Evolutionary conservation across 768 basidiomycete genomes (phyloP).

Genomic region (Boletus vinaceobasis): DNA sequence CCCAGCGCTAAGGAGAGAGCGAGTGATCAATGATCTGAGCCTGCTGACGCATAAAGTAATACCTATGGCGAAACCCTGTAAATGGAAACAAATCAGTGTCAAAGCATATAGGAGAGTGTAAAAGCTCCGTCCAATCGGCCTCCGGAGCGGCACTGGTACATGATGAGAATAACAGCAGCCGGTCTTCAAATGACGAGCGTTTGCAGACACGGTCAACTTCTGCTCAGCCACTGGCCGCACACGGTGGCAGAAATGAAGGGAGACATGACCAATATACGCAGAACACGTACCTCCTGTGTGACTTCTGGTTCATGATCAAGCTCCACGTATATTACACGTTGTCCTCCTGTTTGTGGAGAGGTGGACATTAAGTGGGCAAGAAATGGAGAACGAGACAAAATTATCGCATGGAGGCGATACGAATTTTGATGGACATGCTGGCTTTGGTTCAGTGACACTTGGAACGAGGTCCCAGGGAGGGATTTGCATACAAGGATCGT

Average conservation of each 20-base stretch:
- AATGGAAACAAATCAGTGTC: slow-evolving; percentile 18
- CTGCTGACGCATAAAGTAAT: slow-evolving; percentile 10
- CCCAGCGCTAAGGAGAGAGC: slow-evolving; percentile 55
- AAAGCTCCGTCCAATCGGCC: slow-evolving; percentile 18
- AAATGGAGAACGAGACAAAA: slow-evolving; percentile 83
- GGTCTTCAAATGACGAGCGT: slow-evolving; percentile 14
- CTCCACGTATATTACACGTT: slow-evolving; percentile 69
- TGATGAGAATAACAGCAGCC: slow-evolving; percentile 14
- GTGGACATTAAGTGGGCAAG: slow-evolving; percentile 87
- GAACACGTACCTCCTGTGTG: slow-evolving; percentile 69
- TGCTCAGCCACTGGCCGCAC: slow-evolving; percentile 18
- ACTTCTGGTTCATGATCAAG: slow-evolving; percentile 79
- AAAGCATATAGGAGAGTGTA: slow-evolving; percentile 4
- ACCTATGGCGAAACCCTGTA: slow-evolving; percentile 76
- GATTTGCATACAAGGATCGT: slow-evolving; percentile 61
- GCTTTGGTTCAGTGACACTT: slow-evolving; percentile 9
- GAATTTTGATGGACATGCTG: slow-evolving; percentile 73
- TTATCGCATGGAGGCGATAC: slow-evolving; percentile 80
- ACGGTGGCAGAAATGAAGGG: slow-evolving; percentile 32
- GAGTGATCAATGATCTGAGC: slow-evolving; percentile 19
- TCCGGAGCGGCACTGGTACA: slow-evolving; percentile 18
- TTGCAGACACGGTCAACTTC: slow-evolving; percentile 18
- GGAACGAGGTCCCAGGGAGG: slow-evolving; percentile 1
- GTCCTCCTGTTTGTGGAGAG: slow-evolving; percentile 61
- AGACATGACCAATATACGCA: slow-evolving; percentile 17